These are phyloP conservation scores for carrot (Daucus carota) DNA, from an alignment of 129 eudicot genomes.

Conservation along the genomic window DNA sequence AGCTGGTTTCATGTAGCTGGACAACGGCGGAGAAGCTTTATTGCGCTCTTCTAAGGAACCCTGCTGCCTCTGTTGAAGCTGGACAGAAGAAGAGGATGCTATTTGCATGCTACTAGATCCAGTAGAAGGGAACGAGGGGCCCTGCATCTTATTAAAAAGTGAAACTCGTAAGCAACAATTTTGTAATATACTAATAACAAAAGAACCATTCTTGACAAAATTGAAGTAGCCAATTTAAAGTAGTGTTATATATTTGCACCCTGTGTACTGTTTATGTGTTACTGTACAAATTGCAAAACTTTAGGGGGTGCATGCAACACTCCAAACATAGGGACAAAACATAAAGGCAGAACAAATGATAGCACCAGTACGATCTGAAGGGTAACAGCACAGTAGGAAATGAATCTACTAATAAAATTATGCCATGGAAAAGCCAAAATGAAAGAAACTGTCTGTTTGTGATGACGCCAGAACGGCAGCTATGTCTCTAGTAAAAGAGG, in stretches of 20 bases:
- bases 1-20: constrained; percentile 50
- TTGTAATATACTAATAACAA: background rate
- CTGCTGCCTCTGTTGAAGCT: constrained; percentile 31
- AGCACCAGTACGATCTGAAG: background rate
- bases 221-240: background rate
- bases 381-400: background rate
- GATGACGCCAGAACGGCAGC: background rate
- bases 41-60: background rate
- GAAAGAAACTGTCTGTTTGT: background rate
- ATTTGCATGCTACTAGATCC: constrained; percentile 47
- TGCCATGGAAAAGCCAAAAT: background rate
- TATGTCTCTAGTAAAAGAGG: background rate
- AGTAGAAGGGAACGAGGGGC: constrained; percentile 31
- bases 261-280: background rate
- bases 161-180: background rate
- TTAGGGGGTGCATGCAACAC: background rate
- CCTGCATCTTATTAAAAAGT: constrained; percentile 7
- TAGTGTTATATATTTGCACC: background rate
- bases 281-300: background rate
- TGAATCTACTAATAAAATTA: background rate
- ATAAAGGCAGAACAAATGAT: background rate
- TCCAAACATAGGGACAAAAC: background rate
- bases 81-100: constrained; percentile 44
- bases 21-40: constrained; percentile 40
- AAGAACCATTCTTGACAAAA: background rate